Evolutionary conservation across 345 rosid species (phyloP).

Genomic region (Populus pruinosa): DNA sequence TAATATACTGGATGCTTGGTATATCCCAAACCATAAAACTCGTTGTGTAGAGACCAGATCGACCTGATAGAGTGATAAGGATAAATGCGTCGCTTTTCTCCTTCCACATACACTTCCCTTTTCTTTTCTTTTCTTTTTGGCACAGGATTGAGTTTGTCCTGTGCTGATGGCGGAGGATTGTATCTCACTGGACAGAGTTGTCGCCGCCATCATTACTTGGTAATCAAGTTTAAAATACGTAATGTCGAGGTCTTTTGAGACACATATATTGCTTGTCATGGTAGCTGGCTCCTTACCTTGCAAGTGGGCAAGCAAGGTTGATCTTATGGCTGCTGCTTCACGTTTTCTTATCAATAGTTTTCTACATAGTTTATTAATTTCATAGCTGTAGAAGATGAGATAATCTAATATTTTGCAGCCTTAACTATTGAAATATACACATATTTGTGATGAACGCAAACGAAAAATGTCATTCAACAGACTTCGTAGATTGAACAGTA

Average conservation of each 20-base stretch:
- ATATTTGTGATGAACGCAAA: not conserved
- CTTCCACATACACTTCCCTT: not conserved
- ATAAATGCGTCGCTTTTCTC: not conserved
- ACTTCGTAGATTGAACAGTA: not conserved
- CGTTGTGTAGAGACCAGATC: not conserved
- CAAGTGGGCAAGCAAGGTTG: not conserved
- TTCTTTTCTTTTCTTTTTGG: not conserved
- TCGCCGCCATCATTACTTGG: not conserved
- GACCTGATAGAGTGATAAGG: not conserved
- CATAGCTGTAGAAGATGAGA: not conserved
- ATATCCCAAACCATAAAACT: slow-evolving; percentile 1
- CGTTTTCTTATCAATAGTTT: too few relatives aligned
- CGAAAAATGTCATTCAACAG: not conserved
- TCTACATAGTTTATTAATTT: too few relatives aligned
- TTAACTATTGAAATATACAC: too few relatives aligned
- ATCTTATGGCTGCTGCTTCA: not conserved
- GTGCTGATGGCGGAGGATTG: not conserved
- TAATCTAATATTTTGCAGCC: not conserved
- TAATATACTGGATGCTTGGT: not conserved
- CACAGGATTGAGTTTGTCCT: not conserved
- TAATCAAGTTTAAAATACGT: not conserved
- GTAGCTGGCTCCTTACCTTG: too few relatives aligned
- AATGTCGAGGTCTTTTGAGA: slow-evolving; percentile 3
- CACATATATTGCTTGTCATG: not conserved
- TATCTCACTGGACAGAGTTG: not conserved